Conservation (phyloP, 2,329 filamentous ascomycete species). For the Dothideomycetes sp. region DNA sequence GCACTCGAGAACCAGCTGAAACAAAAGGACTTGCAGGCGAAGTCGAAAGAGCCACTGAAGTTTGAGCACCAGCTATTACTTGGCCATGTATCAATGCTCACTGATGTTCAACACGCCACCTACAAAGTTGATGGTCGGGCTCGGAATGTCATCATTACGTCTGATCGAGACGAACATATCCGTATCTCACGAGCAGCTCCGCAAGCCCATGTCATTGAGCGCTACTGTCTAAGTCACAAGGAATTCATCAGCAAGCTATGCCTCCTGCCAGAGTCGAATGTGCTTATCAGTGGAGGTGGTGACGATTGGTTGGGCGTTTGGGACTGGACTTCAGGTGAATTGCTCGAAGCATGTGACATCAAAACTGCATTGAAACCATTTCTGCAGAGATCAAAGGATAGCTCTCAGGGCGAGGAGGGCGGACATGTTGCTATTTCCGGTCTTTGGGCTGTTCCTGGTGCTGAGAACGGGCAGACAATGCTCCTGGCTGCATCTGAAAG, state of each 20-base stretch:
- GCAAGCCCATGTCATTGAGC: conserved; percentile 80
- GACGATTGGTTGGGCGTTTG: conserved; percentile 70
- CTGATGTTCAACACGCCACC: conserved; percentile 53
- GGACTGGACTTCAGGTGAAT: conserved; percentile 57
- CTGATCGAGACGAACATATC: conserved; percentile 73
- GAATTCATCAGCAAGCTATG: conserved; percentile 74
- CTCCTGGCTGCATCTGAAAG: conserved; percentile 33
- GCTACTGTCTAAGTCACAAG: conserved; percentile 78
- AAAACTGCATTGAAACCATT: conserved; percentile 12
- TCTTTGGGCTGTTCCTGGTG: conserved; percentile 31
- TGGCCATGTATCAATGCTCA: conserved; percentile 92
- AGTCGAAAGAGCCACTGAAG: conserved; percentile 32
- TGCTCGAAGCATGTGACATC: conserved; percentile 46
- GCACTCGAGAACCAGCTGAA: conserved; percentile 47
- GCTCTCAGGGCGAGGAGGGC: conserved; percentile 9
- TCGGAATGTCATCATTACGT: conserved; percentile 53
- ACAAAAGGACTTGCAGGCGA: conserved; percentile 28
- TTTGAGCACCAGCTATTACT: conserved; percentile 74
- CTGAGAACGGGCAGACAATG: conserved; percentile 2
- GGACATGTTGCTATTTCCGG: conserved; percentile 35
- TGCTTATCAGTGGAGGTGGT: conserved; percentile 77
- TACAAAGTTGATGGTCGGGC: conserved; percentile 32
- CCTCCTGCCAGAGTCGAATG: conserved; percentile 45
- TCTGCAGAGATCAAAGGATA: background rate
- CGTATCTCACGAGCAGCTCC: conserved; percentile 71